Base-by-base conservation (phyloP, 495 filamentous ascomycete genomes). In the Hypomontagnella monticulosa region DNA sequence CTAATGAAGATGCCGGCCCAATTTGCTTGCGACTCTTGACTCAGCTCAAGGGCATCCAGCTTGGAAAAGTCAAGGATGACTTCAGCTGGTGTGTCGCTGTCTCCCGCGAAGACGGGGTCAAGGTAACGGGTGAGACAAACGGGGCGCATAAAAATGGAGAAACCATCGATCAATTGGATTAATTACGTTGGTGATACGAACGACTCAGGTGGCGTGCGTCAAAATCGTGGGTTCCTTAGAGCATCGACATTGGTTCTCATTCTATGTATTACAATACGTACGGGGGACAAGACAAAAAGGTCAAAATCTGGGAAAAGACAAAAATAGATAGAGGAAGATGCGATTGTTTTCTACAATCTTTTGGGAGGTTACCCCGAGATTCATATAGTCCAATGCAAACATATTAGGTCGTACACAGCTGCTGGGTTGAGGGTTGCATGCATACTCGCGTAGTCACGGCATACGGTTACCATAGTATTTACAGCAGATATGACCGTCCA, bases 31-130 rank as follows among this genome's bases (percentile, higher is more conserved):
- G 87, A 73, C 80, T 99, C 6, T 73, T 97, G 37, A 76, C 82
- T n/a, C 88, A 87, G 37, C 80, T 97, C 19, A 90, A 95, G 75
- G 93, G 87, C 0, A 93, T 97, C 51, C 94, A 99, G 76, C 79
- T 79, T 4, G 94, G 95, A 11, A 89, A 88, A 75, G 76, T 89
- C 19, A 78, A 89, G 70, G 94, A 97, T 72, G 75, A 73, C 32
- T 89, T 92, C 61, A 88, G 88, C 1, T 98, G 94, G 95, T 76
- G 84, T 43, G 78, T 81, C 36, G 70, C 76, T 53, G 87, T 92
- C 1, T 70, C 74, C 20, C 77, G 84, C 57, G 76, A 76, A 49
- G 81, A 85, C 48, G 75, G 78, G 1, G 75, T 71, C 44, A 78
- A 79, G 37, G 74, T 76, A 16, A 47, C 66, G 8, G 70, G 66